Base-by-base conservation (phyloP, 306 rosid genomes). In the Oemleria cerasiformis region DNA sequence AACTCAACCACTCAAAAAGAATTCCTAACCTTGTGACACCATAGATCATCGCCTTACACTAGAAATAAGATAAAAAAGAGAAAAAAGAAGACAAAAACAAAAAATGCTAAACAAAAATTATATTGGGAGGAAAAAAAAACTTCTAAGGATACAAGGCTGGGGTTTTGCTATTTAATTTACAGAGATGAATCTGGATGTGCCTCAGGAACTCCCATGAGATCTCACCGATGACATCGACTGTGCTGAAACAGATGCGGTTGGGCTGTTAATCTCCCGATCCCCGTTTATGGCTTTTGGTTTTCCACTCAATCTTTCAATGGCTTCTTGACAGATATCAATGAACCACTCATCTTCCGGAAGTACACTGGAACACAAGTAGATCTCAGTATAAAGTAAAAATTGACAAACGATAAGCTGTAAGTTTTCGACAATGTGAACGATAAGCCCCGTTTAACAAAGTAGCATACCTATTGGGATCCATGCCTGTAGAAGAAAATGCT, bases 281-380 rank as follows among this genome's bases (percentile, higher is more conserved):
- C 95, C 97, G 23, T 88, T 91, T 66, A 80, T 75, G 53, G 86
- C 89, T 77, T 86, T 92, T 20, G 99, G 97, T 77, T 71, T 95
- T 59, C 99, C 99, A 64, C 96, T 92, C 38, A 91, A 77, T 76
- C 97, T 89, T 73, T 89, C 96, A 64, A 88, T 81, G 44, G 93
- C 90, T 63, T 88, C 97, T 81, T 86, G 96, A 78, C 99, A 89
- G 59, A 92, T 62, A 34, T 89, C 97, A 48, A 86, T 82, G 63
- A 92, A 95, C 99, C 97, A 95, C 7, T 89, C 99, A 81, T 95
- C 99, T 68, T 89, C 97, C 34, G 97, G 97, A 19, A 95, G 84
- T 61, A 76, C 86, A 53, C 99, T 95, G 88, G 47, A 41, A 82
- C 12, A 63, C 79, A 17, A 45, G 36, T 43, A 70, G 0, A 69